Base-by-base conservation (phyloP, 495 filamentous ascomycete genomes). In the Peziza echinospora region DNA sequence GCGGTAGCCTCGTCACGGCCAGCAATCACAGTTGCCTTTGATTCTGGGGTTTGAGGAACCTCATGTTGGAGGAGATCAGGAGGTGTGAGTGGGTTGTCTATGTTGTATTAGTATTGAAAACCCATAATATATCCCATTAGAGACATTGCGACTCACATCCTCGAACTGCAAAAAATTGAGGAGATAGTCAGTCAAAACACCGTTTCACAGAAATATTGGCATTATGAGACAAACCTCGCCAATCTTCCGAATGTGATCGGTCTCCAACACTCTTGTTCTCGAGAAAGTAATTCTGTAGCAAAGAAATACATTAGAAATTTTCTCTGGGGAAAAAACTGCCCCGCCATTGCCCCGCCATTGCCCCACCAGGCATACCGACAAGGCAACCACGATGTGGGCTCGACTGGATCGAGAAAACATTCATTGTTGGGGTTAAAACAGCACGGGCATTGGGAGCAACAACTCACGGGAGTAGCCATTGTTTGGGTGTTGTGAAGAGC, bases 51-150 rank as follows among this genome's bases (percentile, higher is more conserved):
- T 67, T 92, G 75, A 30, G 75, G 68, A 57, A 96, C 86, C 63
- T 99, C 86, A 69, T 85, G 80, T 64, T 96, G 89, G 49, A 99
- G 82, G 41, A 96, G 78, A 57, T 92, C 80, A 37, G 91, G 91
- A 4, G 91, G 79, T 23, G 80, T 93, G 44, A 96, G 68, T 51
- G 91, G 91, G 61, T 93, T 94, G 72, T 92, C 30, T 44, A 40
- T 48, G 43, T 21, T 39, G 7, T 17, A 7, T 30, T 21, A 17
- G 23, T 53, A 49, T 53, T 45, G 42, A 48, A 44, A 41, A 43
- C 48, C 43, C n/a, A n/a, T n/a, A n/a, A n/a, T n/a, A n/a, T n/a
- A n/a, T n/a, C 46, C 17, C 43, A 43, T 50, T 30, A 21, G 5
- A 26, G 19, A 26, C 22, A 30, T 5, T 4, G 22, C 11, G 23